Percentiles rank a stretch among this genome's conserved stretches.
Evolutionary conservation across 768 basidiomycete species (phyloP).

Genomic region (Xerocomellus amylosporus): DNA sequence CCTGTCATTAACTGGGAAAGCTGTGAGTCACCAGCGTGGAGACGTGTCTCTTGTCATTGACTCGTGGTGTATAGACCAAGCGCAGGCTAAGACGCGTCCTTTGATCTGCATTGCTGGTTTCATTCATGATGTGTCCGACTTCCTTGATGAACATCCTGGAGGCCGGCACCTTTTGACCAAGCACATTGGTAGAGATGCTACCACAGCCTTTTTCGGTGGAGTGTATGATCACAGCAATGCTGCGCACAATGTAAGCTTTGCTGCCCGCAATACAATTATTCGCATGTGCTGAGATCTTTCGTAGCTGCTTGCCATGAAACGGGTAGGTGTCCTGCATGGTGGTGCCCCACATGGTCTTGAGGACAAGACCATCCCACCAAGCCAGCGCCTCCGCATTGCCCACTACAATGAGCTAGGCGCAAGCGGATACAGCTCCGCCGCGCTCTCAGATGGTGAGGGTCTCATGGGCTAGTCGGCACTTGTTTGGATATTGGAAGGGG

Average conservation of each 20-base stretch:
- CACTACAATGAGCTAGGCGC: conserved; percentile 53
- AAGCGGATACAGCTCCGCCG: conserved; percentile 53
- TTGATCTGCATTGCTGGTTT: conserved; percentile 86
- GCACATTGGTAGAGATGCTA: conserved; percentile 87
- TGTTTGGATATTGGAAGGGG: neutral
- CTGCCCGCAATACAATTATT: neutral
- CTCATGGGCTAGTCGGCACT: conserved; percentile 35
- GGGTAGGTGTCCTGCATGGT: conserved; percentile 52
- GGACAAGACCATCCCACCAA: conserved; percentile 67
- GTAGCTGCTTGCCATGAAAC: conserved; percentile 45
- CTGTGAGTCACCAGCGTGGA: conserved; percentile 46
- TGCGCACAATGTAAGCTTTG: conserved; percentile 67
- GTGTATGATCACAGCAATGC: conserved; percentile 89
- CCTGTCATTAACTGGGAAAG: conserved; percentile 85
- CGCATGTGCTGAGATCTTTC: conserved; percentile 1
- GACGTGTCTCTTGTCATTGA: neutral
- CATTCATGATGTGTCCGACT: conserved; percentile 84
- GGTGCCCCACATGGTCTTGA: conserved; percentile 53
- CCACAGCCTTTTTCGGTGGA: conserved; percentile 92
- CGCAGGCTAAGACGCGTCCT: conserved; percentile 75
- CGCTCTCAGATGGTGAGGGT: conserved; percentile 58
- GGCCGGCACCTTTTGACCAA: conserved; percentile 81
- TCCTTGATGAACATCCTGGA: conserved; percentile 90
- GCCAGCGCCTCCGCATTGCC: conserved; percentile 68
- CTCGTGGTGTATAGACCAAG: conserved; percentile 52